A percentile compares a stretch with the other conserved stretches of the same genome.
These are phyloP conservation scores for Aquilaria agallochum DNA, from an alignment of 441 rosid species.

Conservation along the genomic window DNA sequence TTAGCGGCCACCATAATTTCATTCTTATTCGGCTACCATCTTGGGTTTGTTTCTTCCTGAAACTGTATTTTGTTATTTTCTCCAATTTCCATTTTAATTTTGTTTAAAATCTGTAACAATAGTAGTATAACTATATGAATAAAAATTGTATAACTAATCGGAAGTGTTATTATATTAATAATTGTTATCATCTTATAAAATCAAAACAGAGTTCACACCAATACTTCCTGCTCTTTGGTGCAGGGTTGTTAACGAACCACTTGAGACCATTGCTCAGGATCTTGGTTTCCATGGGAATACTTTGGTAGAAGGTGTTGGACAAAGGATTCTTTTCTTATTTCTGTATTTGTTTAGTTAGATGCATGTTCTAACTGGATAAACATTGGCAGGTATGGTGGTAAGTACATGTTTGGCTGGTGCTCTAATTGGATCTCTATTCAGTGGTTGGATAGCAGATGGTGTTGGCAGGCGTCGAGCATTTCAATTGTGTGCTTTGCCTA, in stretches of 20 bases:
- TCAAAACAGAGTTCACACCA: neutral
- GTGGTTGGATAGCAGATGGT: conserved; percentile 92
- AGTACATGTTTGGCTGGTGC: conserved; percentile 93
- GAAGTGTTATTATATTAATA: neutral
- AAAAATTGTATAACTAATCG: neutral
- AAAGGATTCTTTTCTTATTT: neutral
- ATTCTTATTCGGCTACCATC: conserved; percentile 64
- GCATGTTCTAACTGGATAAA: conserved; percentile 5
- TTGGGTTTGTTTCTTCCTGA: conserved; percentile 41
- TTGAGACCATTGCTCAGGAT: conserved; percentile 72
- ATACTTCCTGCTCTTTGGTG: neutral
- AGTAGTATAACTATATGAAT: neutral
- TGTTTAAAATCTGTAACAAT: neutral
- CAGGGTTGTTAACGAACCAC: conserved; percentile 89
- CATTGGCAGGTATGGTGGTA: conserved; percentile 75
- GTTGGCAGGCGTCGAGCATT: conserved; percentile 86
- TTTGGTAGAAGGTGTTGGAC: conserved; percentile 64
- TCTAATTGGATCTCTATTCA: conserved; percentile 73
- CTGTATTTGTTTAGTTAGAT: neutral
- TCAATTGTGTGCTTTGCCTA: conserved; percentile 85
- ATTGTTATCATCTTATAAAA: neutral
- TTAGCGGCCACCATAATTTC: conserved; percentile 52
- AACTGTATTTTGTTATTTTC: conserved; percentile 11
- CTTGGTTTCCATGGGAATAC: conserved; percentile 81
- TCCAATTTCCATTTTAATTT: conserved; percentile 2